Base-by-base conservation (phyloP, 2,329 filamentous ascomycete species). In the Elsinoe arachidis region DNA sequence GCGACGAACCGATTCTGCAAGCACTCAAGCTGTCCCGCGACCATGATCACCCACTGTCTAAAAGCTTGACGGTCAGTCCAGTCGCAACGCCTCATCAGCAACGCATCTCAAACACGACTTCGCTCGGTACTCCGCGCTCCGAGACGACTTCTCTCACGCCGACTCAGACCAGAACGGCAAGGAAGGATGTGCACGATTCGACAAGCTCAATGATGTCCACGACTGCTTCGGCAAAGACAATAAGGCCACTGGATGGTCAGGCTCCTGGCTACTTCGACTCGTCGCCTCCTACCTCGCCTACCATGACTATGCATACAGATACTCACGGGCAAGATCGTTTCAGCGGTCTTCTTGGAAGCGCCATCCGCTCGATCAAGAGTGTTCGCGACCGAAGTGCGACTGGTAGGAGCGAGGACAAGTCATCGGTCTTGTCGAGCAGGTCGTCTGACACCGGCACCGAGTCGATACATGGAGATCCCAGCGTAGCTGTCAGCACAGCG, bases 31-130 rank as follows among this genome's bases (percentile, higher is more conserved):
- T 73, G 47, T 76, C 76, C 43, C 71, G 75, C 63, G 77, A 79
- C 55, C 72, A 73, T 51, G 86, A 89, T 55, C 88, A 92, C 68
- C 87, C 88, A 17, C 73, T 92, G 41, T 83, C 87, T 15, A 85
- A 88, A 63, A 91, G 87, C 67, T 80, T 88, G 51, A 84, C 82
- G 35, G 86, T 81, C 15, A 88, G 84, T 65, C 87, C 87, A 1
- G 81, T 85, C 49, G 54, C 49, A 6, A 62, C 63, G 2, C 61
- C 57, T 10, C 59, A 56, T 4, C 54, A 55, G 2, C 35, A 54
- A 6, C 58, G 54, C 33, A 53, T 56, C 14, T 52, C 59, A 14
- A 55, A 39, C 17, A 47, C 46, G 5, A 59, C 54, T n/a, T 56
- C 54, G 6, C 19, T 56, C n/a, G 54, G 54, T 5, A 56, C 54